Base-by-base conservation (phyloP, 108 stramenopile species). In the Cyclotella baltica region DNA sequence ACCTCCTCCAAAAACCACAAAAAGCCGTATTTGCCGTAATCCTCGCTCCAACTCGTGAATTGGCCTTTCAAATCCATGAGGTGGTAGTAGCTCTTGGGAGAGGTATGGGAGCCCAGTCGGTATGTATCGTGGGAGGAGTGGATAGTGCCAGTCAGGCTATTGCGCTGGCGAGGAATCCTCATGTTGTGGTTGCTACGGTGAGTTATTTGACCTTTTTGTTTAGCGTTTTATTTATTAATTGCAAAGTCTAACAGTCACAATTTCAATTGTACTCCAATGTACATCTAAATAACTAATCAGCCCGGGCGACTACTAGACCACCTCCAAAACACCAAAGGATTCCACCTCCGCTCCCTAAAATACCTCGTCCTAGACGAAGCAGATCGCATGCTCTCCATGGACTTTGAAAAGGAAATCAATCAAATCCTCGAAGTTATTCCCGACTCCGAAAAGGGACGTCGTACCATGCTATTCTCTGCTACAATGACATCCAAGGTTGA, bases 61-160 rank as follows among this genome's bases (percentile, higher is more conserved):
- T 99, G 70, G 99, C 99, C 11, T 98, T 99, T 86, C 99, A 99
- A 76, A 99, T 99, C 68, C 95, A 98, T 62, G 95, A 98, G 83
- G 98, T 98, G 27, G 84, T 95, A 52, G 92, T 95, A 29, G 98
- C 94, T 10, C 86, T 99, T 38, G 98, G 98, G 53, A 67, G 77
- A 34, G 78, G 87, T 29, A 97, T 99, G 53, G 96, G 97, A 2
- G 93, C 97, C 34, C 93, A 88, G 48, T 89, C 86, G 61, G 90
- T 93, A n/a, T 98, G 97, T 74, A 83, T 99, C 38, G 98, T 99
- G 30, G 99, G 99, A 23, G 99, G 99, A 19, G 97, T 99, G 34
- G 98, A 99, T 68, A 90, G 91, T 67, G 90, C 93, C 13, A 77
- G 86, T 36, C 98, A 99, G 84, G 88, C 97, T 20, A 96, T 98